Percentiles rank a stretch among this genome's conserved stretches.
Evolutionary conservation across 1,139 yeast species (phyloP).

Genomic region (Pichia kudriavzevii): DNA sequence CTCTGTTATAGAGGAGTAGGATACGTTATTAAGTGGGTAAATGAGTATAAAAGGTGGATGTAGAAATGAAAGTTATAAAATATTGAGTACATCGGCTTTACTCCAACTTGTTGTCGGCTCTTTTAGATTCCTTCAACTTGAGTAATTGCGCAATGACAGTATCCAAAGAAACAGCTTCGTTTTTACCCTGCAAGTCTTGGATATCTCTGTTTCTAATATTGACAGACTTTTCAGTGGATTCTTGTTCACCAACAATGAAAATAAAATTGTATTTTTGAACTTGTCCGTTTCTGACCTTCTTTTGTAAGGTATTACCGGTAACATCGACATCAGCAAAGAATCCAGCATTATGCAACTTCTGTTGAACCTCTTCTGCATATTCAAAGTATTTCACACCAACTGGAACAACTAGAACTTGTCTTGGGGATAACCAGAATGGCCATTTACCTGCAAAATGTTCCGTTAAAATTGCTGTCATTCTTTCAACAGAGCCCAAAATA

Average conservation of each 20-base stretch:
- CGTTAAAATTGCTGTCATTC: conserved; percentile 95
- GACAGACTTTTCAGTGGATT: conserved; percentile 67
- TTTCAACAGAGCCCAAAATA: conserved; percentile 92
- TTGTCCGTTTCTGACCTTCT: conserved; percentile 96
- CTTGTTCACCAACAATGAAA: conserved; percentile 94
- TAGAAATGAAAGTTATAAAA: background rate
- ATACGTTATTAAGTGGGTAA: background rate
- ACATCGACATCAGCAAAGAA: conserved; percentile 90
- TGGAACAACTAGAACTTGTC: conserved; percentile 91
- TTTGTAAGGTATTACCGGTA: conserved; percentile 89
- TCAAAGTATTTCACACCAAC: conserved; percentile 89
- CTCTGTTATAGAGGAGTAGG: too few relatives aligned
- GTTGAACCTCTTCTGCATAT: conserved; percentile 75
- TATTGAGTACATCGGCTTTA: conserved; percentile 2
- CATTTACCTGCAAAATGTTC: conserved; percentile 97
- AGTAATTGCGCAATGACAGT: conserved; percentile 62
- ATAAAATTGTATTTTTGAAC: conserved; percentile 86
- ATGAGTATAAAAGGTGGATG: background rate
- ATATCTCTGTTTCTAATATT: conserved; percentile 93
- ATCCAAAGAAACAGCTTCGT: conserved; percentile 67
- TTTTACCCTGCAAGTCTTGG: conserved; percentile 78
- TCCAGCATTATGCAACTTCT: conserved; percentile 57
- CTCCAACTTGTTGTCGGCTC: conserved; percentile 53
- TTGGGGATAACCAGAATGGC: conserved; percentile 99
- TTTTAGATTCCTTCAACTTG: conserved; percentile 57